These are phyloP conservation scores for Grigorovia jiainica DNA, from an alignment of 805 yeast genomes.

Conservation along the genomic window DNA sequence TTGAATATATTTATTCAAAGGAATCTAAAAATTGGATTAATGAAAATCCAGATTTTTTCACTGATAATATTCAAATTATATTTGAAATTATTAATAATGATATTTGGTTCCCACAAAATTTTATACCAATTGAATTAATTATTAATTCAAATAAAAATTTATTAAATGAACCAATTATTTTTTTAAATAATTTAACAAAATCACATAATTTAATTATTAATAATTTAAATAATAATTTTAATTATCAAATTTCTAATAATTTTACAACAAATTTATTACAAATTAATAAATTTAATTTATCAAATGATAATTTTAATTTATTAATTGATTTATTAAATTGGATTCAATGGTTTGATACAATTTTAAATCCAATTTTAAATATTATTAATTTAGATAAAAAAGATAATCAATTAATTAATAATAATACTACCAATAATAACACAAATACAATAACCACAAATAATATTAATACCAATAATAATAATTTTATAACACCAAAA, in stretches of 20 bases:
- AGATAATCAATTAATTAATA: background rate
- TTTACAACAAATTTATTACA: conserved; percentile 21
- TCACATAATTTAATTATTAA: background rate
- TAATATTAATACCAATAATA: background rate
- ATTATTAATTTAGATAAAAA: background rate
- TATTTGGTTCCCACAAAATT: conserved; percentile 16
- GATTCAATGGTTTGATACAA: conserved; percentile 22
- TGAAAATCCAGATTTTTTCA: conserved; percentile 20
- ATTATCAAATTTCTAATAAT: conserved; percentile 18
- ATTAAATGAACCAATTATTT: background rate
- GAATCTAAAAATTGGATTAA: conserved; percentile 21
- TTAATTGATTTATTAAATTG: conserved; percentile 22
- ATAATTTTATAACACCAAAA: background rate
- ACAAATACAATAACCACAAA: background rate
- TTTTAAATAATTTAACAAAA: background rate
- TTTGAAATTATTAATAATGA: conserved; percentile 15
- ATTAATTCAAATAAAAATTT: background rate
- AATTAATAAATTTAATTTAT: conserved; percentile 19
- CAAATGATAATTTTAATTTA: conserved; percentile 25
- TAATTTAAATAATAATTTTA: conserved; percentile 3
- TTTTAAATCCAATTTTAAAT: conserved; percentile 5
- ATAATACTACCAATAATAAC: background rate
- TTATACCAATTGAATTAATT: conserved; percentile 1
- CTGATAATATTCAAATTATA: conserved; percentile 20
- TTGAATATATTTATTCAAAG: conserved; percentile 20